These are phyloP conservation scores for Solanum pennellii DNA, from an alignment of 257 asterid genomes.

Conservation along the genomic window DNA sequence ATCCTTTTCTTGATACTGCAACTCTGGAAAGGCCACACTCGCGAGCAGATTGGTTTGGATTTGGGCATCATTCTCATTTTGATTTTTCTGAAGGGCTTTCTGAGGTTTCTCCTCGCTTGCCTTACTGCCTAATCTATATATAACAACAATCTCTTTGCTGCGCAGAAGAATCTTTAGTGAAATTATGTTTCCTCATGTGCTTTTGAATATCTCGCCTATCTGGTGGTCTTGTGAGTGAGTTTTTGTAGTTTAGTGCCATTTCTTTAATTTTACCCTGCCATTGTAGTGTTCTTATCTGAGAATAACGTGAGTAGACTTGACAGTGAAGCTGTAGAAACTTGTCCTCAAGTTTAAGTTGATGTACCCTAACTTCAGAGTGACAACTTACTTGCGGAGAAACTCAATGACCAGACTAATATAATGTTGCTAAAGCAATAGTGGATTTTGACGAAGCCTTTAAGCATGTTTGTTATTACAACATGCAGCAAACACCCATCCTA, in stretches of 20 bases:
- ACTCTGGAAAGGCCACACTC: constrained; percentile 12
- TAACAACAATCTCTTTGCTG: not conserved
- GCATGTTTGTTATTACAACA: not conserved
- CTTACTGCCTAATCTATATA: not conserved
- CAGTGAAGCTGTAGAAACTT: not conserved
- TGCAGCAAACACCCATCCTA: not conserved
- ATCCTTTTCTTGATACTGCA: constrained; percentile 19
- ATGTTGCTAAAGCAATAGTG: not conserved
- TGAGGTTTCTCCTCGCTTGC: constrained; percentile 16
- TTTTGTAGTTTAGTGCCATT: not conserved
- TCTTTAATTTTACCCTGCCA: not conserved
- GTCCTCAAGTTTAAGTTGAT: not conserved
- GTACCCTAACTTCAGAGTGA: not conserved
- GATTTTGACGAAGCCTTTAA: too few relatives aligned
- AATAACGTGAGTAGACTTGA: not conserved
- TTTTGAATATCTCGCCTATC: not conserved
- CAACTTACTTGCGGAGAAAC: not conserved
- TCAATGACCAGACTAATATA: not conserved
- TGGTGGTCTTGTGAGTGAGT: not conserved
- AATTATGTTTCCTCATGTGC: not conserved
- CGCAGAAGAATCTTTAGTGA: not conserved
- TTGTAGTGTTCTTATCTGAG: not conserved
- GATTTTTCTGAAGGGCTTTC: constrained; percentile 25
- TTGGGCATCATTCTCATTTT: constrained; percentile 18
- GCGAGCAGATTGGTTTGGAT: constrained; percentile 13